These are phyloP conservation scores for Cutaneotrichosporon mucoides DNA, from an alignment of 1,284 basidiomycete species.

Conservation along the genomic window DNA sequence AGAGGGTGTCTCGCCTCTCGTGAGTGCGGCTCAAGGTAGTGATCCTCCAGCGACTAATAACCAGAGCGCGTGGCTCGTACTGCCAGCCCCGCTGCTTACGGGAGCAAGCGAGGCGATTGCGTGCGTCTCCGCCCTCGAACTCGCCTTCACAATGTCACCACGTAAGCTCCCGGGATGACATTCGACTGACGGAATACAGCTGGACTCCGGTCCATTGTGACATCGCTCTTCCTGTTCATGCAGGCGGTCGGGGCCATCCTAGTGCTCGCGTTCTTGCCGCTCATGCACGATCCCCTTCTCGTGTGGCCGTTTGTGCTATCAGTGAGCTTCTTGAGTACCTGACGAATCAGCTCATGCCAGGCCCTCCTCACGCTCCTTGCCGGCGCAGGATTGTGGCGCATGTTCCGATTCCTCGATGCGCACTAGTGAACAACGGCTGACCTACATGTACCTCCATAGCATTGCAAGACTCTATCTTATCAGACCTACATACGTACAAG, in stretches of 20 bases:
- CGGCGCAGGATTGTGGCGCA: conserved; percentile 17
- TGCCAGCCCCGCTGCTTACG: conserved; percentile 25
- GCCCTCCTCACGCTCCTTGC: conserved; percentile 19
- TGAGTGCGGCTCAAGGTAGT: neutral
- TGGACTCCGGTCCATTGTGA: conserved; percentile 27
- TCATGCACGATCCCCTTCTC: conserved; percentile 29
- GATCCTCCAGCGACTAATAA: neutral
- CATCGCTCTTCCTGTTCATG: conserved; percentile 27
- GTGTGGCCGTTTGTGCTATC: conserved; percentile 28
- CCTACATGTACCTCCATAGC: too few relatives aligned
- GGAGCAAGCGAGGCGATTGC: conserved; percentile 27
- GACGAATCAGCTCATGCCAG: conserved; percentile 14
- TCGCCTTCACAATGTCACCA: conserved; percentile 30
- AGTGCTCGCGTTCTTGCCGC: conserved; percentile 25
- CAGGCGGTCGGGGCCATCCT: conserved; percentile 20
- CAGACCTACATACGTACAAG: neutral
- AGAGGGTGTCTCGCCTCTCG: conserved; percentile 13
- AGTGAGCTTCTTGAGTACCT: conserved; percentile 12
- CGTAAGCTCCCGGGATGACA: conserved; percentile 13
- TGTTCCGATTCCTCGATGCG: conserved; percentile 23
- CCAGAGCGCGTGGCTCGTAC: conserved; percentile 29
- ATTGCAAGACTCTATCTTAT: neutral
- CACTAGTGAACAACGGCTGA: too few relatives aligned
- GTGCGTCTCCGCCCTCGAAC: conserved; percentile 28
- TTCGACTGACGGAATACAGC: conserved; percentile 9